Conservation (phyloP, 2,329 filamentous ascomycete genomes). For the Colletotrichum orchidophilum region DNA sequence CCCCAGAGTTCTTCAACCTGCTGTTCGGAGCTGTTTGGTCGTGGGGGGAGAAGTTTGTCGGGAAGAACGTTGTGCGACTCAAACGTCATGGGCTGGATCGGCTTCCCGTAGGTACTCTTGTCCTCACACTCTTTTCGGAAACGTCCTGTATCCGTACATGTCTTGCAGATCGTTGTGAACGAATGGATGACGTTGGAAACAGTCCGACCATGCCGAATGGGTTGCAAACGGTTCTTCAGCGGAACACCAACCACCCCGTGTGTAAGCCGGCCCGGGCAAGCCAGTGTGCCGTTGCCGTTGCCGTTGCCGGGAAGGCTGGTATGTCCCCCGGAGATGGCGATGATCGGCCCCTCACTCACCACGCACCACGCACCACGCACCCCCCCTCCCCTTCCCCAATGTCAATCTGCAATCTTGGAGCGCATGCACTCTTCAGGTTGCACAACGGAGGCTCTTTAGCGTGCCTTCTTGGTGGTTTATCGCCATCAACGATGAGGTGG, state of each 20-base stretch:
- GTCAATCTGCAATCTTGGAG: no score
- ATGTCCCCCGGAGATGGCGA: constrained; percentile 2
- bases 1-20: background rate
- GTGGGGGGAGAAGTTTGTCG: background rate
- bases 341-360: background rate
- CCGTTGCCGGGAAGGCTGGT: background rate
- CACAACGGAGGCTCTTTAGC: no score
- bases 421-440: no score
- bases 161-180: background rate
- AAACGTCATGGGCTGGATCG: background rate
- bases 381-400: no score
- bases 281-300: background rate
- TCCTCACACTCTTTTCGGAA: background rate
- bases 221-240: background rate
- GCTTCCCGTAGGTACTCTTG: background rate
- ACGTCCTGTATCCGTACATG: background rate
- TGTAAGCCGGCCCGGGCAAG: no score
- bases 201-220: background rate
- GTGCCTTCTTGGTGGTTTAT: background rate
- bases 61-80: background rate
- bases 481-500: no score
- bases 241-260: background rate
- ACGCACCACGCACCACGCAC: background rate
- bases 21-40: background rate
- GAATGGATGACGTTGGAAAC: background rate